phyloP scores from a whole-genome alignment of 225 moss, liverwort and hornwort genomes.

The Sphagnum tenellum region DNA sequence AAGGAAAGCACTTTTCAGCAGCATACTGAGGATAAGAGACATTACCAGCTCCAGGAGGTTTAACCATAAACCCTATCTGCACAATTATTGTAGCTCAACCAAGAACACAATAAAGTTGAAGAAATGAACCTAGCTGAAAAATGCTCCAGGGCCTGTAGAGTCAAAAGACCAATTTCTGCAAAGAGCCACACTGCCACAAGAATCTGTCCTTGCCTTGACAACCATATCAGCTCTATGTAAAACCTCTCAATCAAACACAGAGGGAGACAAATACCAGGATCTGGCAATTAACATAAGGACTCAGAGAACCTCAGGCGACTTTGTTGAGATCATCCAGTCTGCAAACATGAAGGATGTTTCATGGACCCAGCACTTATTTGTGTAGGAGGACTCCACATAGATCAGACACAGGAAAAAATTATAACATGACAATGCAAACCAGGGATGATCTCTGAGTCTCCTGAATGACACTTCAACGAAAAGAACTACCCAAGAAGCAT shows the following conservation, averaged over 20 bases:
- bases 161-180: too few relatives aligned
- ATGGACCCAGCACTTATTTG: neutral
- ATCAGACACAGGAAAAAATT: too few relatives aligned
- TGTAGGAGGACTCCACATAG: neutral
- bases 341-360: constrained; percentile 2
- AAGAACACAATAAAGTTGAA: neutral
- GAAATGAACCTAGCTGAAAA: too few relatives aligned
- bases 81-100: neutral
- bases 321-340: constrained; percentile 93
- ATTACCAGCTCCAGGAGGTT: constrained; percentile 66
- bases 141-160: too few relatives aligned
- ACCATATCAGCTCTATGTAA: too few relatives aligned
- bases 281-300: constrained; percentile 80
- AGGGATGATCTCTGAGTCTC: too few relatives aligned
- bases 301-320: constrained; percentile 76
- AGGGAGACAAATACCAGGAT: constrained; percentile 49
- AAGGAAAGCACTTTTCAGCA: constrained; percentile 49
- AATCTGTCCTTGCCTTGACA: too few relatives aligned
- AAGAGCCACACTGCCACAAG: too few relatives aligned
- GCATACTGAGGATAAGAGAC: constrained; percentile 55
- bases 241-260: too few relatives aligned
- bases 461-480: too few relatives aligned
- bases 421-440: too few relatives aligned
- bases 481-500: too few relatives aligned
- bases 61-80: constrained; percentile 90